phyloP scores from a whole-genome alignment of 148 eudicot species.

The Limonium bicolor region DNA sequence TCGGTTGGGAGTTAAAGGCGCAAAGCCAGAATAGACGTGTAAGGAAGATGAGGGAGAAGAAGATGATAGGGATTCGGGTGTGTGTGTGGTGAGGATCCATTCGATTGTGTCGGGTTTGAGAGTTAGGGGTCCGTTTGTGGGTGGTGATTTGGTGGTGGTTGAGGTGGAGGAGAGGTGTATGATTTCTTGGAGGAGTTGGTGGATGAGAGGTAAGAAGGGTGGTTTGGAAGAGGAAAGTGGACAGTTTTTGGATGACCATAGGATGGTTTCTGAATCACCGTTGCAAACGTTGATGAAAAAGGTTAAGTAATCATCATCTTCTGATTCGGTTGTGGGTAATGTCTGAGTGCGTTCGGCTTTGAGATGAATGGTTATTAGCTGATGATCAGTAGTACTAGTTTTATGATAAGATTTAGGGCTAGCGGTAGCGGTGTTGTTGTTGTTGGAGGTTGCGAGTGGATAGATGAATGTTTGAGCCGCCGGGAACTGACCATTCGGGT shows the following conservation, averaged over 20 bases:
- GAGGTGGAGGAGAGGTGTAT: constrained; percentile 41
- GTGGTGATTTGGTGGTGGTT: constrained; percentile 23
- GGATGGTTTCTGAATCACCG: no score
- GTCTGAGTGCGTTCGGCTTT: constrained; percentile 33
- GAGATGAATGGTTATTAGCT: constrained; percentile 41
- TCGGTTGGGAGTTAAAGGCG: constrained; percentile 59
- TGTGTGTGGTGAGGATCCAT: constrained; percentile 54
- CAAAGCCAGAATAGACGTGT: constrained; percentile 72
- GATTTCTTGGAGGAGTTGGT: constrained; percentile 60
- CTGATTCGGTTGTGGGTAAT: no score
- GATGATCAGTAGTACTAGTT: no score
- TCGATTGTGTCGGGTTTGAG: constrained; percentile 43
- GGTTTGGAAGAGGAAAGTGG: constrained; percentile 36
- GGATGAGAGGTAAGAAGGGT: constrained; percentile 63
- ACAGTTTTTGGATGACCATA: constrained; percentile 70
- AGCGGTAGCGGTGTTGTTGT: not conserved
- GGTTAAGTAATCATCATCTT: no score
- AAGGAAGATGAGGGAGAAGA: constrained; percentile 47
- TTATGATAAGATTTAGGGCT: no score
- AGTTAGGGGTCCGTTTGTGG: constrained; percentile 23
- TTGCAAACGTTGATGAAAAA: no score
- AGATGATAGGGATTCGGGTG: constrained; percentile 62
- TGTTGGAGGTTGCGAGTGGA: constrained; percentile 27
- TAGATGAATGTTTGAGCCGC: constrained; percentile 20
- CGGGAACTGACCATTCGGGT: constrained; percentile 32